phyloP scores from a whole-genome alignment of 495 filamentous ascomycete genomes.

The Tricharina praecox region DNA sequence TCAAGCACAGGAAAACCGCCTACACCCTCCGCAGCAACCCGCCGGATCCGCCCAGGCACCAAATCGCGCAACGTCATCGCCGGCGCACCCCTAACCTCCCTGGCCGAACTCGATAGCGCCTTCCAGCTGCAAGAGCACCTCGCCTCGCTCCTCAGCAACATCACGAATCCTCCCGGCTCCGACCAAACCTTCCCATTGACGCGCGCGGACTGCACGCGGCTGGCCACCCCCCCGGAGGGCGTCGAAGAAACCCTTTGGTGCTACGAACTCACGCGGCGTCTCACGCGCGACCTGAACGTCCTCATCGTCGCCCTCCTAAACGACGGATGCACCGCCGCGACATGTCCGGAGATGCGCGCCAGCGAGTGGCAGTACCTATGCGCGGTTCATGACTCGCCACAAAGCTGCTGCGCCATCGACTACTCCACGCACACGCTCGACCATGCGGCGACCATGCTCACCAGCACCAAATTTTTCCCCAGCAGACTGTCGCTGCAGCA shows the following conservation, averaged over 20 bases:
- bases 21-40: too few relatives aligned
- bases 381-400: constrained; percentile 88
- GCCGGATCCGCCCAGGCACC: constrained; percentile 84
- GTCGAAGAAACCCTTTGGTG: constrained; percentile 82
- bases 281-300: constrained; percentile 81
- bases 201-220: constrained; percentile 48
- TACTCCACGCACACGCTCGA: constrained; percentile 98
- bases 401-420: constrained; percentile 91
- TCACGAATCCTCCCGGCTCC: constrained; percentile 38
- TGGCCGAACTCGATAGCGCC: constrained; percentile 82
- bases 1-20: too few relatives aligned
- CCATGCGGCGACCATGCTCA: constrained; percentile 84
- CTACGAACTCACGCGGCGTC: constrained; percentile 90
- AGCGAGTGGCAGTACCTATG: constrained; percentile 98
- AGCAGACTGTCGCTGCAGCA: constrained; percentile 59
- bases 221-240: constrained; percentile 62
- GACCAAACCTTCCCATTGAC: constrained; percentile 47
- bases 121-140: constrained; percentile 98
- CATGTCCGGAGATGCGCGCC: constrained; percentile 95
- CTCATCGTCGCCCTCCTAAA: constrained; percentile 82
- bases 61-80: constrained; percentile 77
- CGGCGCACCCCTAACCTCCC: constrained; percentile 62
- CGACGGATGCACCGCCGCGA: constrained; percentile 66
- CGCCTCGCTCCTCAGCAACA: constrained; percentile 68
- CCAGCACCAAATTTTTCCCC: constrained; percentile 79